phyloP scores from a whole-genome alignment of 2,329 filamentous ascomycete genomes.

The Fusarium xylarioides region DNA sequence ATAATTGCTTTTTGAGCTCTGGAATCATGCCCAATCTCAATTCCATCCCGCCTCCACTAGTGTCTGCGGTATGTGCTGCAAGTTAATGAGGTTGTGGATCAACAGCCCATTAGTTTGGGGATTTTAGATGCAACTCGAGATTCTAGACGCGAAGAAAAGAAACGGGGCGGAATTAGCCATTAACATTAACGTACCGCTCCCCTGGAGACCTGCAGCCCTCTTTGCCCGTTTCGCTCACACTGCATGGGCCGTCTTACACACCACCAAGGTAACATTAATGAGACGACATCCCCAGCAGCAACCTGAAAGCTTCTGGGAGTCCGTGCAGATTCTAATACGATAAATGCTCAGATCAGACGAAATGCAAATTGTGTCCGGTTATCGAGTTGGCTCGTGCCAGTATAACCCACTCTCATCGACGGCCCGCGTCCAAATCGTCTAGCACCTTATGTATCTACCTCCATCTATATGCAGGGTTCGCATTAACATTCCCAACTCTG shows the following conservation, averaged over 20 bases:
- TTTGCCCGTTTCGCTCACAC: background rate
- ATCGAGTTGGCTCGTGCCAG: conserved; percentile 17
- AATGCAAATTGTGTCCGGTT: conserved; percentile 17
- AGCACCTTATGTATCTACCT: background rate
- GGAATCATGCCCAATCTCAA: conserved; percentile 23
- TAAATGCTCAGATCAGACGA: conserved; percentile 11
- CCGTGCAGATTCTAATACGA: conserved; percentile 5
- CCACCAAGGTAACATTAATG: conserved; percentile 14
- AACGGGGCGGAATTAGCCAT: conserved; percentile 11
- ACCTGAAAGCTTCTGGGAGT: background rate
- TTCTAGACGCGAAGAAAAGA: conserved; percentile 4
- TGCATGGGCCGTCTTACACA: conserved; percentile 5
- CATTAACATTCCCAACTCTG: conserved; percentile 21
- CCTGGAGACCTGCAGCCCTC: background rate
- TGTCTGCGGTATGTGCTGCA: conserved; percentile 17
- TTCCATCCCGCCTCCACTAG: conserved; percentile 16
- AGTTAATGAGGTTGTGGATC: conserved; percentile 31
- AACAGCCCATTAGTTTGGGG: conserved; percentile 7
- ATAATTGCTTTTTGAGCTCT: conserved; percentile 35
- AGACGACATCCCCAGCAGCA: background rate
- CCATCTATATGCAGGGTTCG: conserved; percentile 22
- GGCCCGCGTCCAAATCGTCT: conserved; percentile 7
- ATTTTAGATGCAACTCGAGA: conserved; percentile 2
- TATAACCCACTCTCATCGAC: conserved; percentile 3
- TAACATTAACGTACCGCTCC: background rate